Conservation (phyloP, 2,329 filamentous ascomycete genomes). For the Didymella segeticola region DNA sequence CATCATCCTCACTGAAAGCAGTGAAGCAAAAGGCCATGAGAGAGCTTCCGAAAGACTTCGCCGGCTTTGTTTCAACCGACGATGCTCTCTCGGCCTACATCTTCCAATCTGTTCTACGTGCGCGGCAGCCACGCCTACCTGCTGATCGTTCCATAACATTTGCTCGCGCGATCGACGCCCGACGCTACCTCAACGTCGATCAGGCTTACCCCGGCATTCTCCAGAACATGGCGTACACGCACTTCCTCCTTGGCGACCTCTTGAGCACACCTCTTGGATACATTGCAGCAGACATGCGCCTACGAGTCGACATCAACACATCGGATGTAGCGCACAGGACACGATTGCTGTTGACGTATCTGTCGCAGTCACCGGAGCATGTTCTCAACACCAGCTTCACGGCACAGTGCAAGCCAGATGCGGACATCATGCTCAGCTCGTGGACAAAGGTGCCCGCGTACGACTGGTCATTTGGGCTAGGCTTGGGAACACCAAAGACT, state of each 20-base stretch:
- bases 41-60: slow-evolving; percentile 18
- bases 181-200: slow-evolving; percentile 53
- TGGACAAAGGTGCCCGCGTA: slow-evolving; percentile 60
- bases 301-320: slow-evolving; percentile 46
- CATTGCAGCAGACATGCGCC: slow-evolving; percentile 51
- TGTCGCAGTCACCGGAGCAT: slow-evolving; percentile 48
- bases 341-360: slow-evolving; percentile 52
- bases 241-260: slow-evolving; percentile 35
- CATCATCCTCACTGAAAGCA: not conserved
- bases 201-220: slow-evolving; percentile 57
- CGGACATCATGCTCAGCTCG: slow-evolving; percentile 61
- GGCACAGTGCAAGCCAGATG: slow-evolving; percentile 9
- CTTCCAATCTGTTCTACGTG: slow-evolving; percentile 56
- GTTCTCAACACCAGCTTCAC: slow-evolving; percentile 42
- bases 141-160: slow-evolving; percentile 40
- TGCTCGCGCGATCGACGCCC: slow-evolving; percentile 59
- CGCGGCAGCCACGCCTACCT: slow-evolving; percentile 48
- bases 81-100: slow-evolving; percentile 61
- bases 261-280: slow-evolving; percentile 40
- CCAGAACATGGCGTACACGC: slow-evolving; percentile 56
- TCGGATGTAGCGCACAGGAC: slow-evolving; percentile 44
- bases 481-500: slow-evolving; percentile 55
- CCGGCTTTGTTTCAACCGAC: slow-evolving; percentile 59
- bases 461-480: slow-evolving; percentile 56
- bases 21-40: slow-evolving; percentile 15